Base-by-base conservation (phyloP, 768 basidiomycete genomes). In the Boletus tylopilopsis region DNA sequence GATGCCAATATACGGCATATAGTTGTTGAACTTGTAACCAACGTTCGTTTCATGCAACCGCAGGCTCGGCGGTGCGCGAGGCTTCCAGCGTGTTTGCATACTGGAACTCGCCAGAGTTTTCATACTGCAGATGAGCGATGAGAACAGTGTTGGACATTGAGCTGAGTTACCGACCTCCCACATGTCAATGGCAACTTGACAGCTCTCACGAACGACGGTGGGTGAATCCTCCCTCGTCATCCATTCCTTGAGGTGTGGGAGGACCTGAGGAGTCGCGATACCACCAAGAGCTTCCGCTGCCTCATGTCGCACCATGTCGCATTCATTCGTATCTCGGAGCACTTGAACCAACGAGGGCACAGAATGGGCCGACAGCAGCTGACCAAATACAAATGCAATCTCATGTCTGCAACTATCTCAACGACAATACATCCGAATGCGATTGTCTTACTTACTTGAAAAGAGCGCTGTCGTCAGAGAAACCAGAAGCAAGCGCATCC, bases 241-340 rank as follows among this genome's bases (percentile, higher is more conserved):
- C 85, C 92, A 96, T 65, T 94, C 88, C 56, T 83, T 81, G 32
- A 99, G 72, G 55, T 93, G 78, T 2, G 88, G 85, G 29, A 97
- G 75, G 4, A 96, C 94, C 46, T 95, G 93, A 0, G 91, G 90
- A 2, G 87, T 92, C 23, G 87, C 94, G 49, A 99, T 98, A 5
- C 95, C 92, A n/a, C 96, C 96, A 0, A 99, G 78, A 7, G 96
- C 96, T 68, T 99, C 96, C 4, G 96, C 96, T 22, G 95, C 96
- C 68, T 99, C 96, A 59, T 99, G 96, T 27, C 96, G 82, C 10
- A 99, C 96, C 95, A 99, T 98, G 49, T 94, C 92, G 11, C 85
- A 85, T 68, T 98, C 96, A 2, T 71, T 63, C 2, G 66, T 47
- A 56, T 93, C 72, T 55, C 80, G 74, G n/a, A 99, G 75, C 24